Base-by-base conservation (phyloP, 23 red algal genomes). In the Gracilaria vermiculophylla region DNA sequence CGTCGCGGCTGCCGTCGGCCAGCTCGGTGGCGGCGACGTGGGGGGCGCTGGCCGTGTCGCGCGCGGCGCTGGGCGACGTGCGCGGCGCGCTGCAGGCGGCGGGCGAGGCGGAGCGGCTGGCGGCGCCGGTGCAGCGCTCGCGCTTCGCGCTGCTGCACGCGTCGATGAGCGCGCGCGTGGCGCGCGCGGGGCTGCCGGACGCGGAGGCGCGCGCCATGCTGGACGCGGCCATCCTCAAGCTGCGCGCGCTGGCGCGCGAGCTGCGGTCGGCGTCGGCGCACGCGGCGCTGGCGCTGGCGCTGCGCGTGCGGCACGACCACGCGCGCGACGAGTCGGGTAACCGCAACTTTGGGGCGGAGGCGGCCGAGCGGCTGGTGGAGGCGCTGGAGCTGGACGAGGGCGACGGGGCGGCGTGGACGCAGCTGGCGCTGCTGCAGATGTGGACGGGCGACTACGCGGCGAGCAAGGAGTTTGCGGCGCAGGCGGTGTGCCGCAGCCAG, bases 321-420 rank as follows among this genome's bases (percentile, higher is more conserved):
- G 55, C 31, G 57, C 32, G 32, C 27, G 88, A 81, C 44, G 88
- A 92, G 24, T 48, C 76, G 5, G 88, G 88, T 0, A 92, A 76
- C 48, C 56, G 77, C 14, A 82, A 92, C 28, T 92, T 83, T 45
- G 88, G 88, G 11, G 67, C 75, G 14, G 88, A 92, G 67, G 88
- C 88, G n/a, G 88, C 88, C 15, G 88, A 82, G 53, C 20, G 88
- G 35, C 66, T 92, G 43, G 88, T 92, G 2, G 88, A 81, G 69
- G 78, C 77, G 27, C 58, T 92, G 44, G 88, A 92, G 52, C 34
- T 62, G 65, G 75, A 82, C 48, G 42, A 81, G 61, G 32, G 43
- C 20, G 75, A 92, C 69, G 62, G 55, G 48, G 49, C 88, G 19
- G 77, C 62, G 27, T 92, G 88, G 88, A 58, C 79, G 62, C 88